phyloP scores from a whole-genome alignment of 2,329 filamentous ascomycete species.

The Calonectria multiphialidica region DNA sequence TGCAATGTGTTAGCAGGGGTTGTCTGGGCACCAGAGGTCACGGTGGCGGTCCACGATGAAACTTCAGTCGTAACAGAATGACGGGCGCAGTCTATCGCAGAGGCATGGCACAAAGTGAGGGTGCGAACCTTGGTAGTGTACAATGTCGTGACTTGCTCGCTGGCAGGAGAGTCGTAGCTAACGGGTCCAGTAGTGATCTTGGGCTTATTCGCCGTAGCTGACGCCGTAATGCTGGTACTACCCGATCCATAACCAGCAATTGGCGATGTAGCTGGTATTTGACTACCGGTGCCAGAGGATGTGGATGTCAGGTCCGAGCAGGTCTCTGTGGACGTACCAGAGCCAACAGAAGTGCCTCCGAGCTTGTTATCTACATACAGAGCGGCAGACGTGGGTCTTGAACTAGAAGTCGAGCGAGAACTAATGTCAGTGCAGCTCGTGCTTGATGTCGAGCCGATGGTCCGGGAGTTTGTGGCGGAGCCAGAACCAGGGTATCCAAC shows the following conservation, averaged over 20 bases:
- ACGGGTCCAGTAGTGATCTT: neutral
- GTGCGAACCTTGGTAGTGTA: constrained; percentile 66
- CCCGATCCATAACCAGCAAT: neutral
- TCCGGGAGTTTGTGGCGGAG: neutral
- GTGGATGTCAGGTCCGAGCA: neutral
- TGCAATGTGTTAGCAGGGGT: constrained; percentile 14
- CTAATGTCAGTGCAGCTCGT: neutral
- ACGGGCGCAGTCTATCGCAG: constrained; percentile 62
- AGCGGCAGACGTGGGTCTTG: neutral
- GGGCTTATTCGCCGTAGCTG: neutral
- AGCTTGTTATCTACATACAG: neutral
- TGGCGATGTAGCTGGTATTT: neutral
- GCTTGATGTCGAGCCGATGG: neutral
- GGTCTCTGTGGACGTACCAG: neutral
- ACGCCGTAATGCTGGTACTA: neutral
- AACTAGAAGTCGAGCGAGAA: constrained; percentile 4
- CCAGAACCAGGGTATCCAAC: neutral
- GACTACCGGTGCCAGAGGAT: neutral
- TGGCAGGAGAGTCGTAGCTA: constrained; percentile 15
- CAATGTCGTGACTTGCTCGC: constrained; percentile 53
- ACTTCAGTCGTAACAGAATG: constrained; percentile 49
- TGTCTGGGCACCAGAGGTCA: constrained; percentile 33
- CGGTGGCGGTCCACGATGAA: constrained; percentile 34
- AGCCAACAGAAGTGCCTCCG: neutral
- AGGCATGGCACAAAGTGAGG: constrained; percentile 65